Evolutionary conservation across 345 rosid species (phyloP).

Genomic region (Sapria himalayana): DNA sequence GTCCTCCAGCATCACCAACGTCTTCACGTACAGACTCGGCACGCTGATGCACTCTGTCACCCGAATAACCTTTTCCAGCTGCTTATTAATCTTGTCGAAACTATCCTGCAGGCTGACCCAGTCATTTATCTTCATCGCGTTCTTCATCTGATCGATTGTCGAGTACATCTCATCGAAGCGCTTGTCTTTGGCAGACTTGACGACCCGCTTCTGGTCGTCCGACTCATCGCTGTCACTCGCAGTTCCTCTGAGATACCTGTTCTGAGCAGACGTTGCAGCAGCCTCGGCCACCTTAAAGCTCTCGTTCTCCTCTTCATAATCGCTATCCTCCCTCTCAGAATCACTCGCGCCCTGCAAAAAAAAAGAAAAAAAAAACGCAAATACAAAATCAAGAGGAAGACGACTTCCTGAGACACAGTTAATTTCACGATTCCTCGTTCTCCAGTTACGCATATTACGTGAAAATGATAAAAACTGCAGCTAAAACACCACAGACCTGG

Average conservation of each 20-base stretch:
- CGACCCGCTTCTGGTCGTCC: constrained; percentile 46
- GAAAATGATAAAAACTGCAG: background rate
- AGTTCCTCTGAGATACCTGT: constrained; percentile 29
- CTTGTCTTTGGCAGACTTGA: constrained; percentile 76
- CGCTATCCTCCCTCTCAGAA: constrained; percentile 37
- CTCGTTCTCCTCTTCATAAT: constrained; percentile 27
- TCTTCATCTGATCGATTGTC: constrained; percentile 71
- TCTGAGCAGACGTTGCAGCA: constrained; percentile 12
- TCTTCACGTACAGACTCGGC: constrained; percentile 48
- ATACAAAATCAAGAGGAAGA: background rate
- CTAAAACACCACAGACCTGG: constrained; percentile 25
- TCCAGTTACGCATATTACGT: background rate
- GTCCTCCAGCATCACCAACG: constrained; percentile 82
- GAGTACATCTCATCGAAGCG: constrained; percentile 64
- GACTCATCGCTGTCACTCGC: constrained; percentile 59
- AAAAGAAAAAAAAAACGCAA: background rate
- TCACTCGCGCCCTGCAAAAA: constrained; percentile 47
- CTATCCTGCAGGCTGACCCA: constrained; percentile 79
- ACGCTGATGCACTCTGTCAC: constrained; percentile 52
- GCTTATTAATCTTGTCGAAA: constrained; percentile 82
- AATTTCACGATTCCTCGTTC: background rate
- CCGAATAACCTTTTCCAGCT: constrained; percentile 89
- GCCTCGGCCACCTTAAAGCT: constrained; percentile 15
- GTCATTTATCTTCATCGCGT: constrained; percentile 87
- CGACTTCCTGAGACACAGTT: background rate